Conservation (phyloP, 805 yeast species). For the Wickerhamiella occidentalis region DNA sequence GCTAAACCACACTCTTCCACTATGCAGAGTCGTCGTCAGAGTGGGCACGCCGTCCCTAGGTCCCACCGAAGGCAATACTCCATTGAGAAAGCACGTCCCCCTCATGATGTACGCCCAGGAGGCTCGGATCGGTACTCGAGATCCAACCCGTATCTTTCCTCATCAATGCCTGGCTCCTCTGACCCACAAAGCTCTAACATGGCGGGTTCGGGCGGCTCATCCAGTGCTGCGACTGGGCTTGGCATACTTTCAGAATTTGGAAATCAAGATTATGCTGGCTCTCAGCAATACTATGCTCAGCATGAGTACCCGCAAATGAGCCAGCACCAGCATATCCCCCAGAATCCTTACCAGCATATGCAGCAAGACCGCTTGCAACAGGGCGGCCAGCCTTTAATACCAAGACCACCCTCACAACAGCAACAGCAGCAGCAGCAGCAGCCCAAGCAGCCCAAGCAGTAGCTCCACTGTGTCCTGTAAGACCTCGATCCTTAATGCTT, state of each 20-base stretch:
- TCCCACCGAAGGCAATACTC: not conserved
- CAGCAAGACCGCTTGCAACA: not conserved
- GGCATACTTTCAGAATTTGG: not conserved
- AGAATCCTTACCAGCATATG: not conserved
- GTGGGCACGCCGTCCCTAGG: not conserved
- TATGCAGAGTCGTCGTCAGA: not conserved
- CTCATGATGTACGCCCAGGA: not conserved
- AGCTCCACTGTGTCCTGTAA: no score
- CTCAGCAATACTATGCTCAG: not conserved
- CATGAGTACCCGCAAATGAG: not conserved
- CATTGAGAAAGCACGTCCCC: not conserved
- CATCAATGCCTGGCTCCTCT: not conserved
- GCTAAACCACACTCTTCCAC: not conserved
- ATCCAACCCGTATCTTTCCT: not conserved
- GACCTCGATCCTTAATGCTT: no score
- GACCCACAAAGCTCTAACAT: not conserved
- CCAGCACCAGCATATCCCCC: not conserved
- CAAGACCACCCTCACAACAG: not conserved
- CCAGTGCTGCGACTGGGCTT: not conserved
- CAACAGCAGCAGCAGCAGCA: not conserved
- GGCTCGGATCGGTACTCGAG: not conserved
- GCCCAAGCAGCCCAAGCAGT: not conserved
- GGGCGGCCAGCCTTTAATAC: not conserved
- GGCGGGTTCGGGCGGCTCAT: not conserved
- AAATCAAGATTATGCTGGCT: not conserved